Evolutionary conservation across 192 early-diverging fungal genomes (phyloP).

Genomic region (Paraglomus brasilianum): DNA sequence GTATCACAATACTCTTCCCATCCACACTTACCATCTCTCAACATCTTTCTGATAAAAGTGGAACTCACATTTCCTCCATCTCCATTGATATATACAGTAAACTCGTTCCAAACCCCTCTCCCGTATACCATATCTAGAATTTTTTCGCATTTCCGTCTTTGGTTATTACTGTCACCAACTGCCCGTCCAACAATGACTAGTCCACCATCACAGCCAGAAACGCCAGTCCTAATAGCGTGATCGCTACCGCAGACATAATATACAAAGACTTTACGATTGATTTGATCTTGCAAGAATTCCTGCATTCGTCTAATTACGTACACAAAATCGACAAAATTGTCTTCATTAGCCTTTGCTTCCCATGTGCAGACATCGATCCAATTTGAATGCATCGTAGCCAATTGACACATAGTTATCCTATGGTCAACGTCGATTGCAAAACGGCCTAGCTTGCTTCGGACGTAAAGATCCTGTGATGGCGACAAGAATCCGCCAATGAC

Average conservation of each 20-base stretch:
- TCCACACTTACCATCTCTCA: neutral
- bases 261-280: slow-evolving; percentile 37
- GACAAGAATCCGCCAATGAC: slow-evolving; percentile 43
- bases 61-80: too few relatives aligned
- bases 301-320: slow-evolving; percentile 37
- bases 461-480: slow-evolving; percentile 41
- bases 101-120: too few relatives aligned
- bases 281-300: slow-evolving; percentile 32
- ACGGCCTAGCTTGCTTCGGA: slow-evolving; percentile 35
- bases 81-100: too few relatives aligned
- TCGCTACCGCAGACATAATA: slow-evolving; percentile 45
- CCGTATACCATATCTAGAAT: too few relatives aligned
- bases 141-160: too few relatives aligned
- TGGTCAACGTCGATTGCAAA: slow-evolving; percentile 33
- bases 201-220: too few relatives aligned
- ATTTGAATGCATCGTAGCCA: slow-evolving; percentile 36
- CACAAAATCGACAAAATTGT: slow-evolving; percentile 32
- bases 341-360: slow-evolving; percentile 35
- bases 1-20: slow-evolving; percentile 6
- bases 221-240: slow-evolving; percentile 40
- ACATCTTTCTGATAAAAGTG: too few relatives aligned
- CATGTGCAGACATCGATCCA: slow-evolving; percentile 45
- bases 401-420: slow-evolving; percentile 36
- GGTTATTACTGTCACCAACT: too few relatives aligned
- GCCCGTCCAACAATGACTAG: too few relatives aligned